phyloP scores from a whole-genome alignment of 139 green algal species.

The Chlorella sorokiniana region DNA sequence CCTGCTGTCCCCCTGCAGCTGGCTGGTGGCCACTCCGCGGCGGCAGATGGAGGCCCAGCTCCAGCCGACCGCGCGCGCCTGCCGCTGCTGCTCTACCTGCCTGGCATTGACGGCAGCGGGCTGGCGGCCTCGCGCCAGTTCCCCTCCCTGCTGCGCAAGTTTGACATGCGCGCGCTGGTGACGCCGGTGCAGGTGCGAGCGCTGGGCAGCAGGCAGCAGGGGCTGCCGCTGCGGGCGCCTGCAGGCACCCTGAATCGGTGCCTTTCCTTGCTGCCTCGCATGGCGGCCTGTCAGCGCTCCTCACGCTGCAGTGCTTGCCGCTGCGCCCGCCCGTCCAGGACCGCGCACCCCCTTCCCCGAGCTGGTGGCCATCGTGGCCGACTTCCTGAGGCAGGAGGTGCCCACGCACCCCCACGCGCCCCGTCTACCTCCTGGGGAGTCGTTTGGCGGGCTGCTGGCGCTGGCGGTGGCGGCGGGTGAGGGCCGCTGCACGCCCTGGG shows the following conservation, averaged over 20 bases:
- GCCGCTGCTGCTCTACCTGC: slow-evolving; percentile 81
- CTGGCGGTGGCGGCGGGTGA: slow-evolving; percentile 64
- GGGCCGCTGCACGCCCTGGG: slow-evolving; percentile 17
- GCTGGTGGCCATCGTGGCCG: slow-evolving; percentile 53
- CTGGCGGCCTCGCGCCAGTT: slow-evolving; percentile 83
- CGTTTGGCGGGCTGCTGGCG: slow-evolving; percentile 83
- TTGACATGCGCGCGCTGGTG: slow-evolving; percentile 71
- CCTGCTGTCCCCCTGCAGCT: neutral
- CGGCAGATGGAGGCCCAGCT: too few species aligned
- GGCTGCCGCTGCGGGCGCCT: neutral
- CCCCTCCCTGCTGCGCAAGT: slow-evolving; percentile 57
- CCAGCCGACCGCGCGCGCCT: slow-evolving; percentile 36
- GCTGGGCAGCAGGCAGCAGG: too few species aligned
- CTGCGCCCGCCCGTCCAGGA: slow-evolving; percentile 69
- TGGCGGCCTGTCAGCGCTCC: neutral
- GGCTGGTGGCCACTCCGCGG: neutral
- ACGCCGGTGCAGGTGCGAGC: slow-evolving; percentile 5
- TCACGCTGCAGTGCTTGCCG: neutral
- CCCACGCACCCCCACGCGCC: slow-evolving; percentile 48
- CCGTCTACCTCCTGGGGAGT: slow-evolving; percentile 92
- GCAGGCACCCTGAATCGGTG: too few species aligned
- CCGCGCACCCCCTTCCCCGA: slow-evolving; percentile 70
- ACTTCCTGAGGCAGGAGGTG: slow-evolving; percentile 43
- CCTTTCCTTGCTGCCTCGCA: neutral
- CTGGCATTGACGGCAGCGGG: slow-evolving; percentile 81